Evolutionary conservation across 2,329 filamentous ascomycete genomes (phyloP), one percentile per base, ranked within the genome.

Genomic region (Pseudocercospora vitis): DNA sequence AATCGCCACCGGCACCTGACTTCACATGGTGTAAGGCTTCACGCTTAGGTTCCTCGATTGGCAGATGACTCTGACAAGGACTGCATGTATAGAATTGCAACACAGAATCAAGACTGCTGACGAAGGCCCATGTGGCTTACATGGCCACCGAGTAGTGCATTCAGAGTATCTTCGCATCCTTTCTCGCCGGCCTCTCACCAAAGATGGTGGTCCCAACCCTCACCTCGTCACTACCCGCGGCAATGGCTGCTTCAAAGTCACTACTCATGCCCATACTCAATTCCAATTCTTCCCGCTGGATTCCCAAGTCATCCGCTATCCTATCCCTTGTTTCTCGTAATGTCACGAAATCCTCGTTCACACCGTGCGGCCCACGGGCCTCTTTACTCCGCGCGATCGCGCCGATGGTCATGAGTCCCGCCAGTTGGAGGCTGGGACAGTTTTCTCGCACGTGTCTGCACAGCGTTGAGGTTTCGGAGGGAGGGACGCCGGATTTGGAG

Each of bases 221-320:
- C 4, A 99, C 91, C 78, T 97, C 91, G 63, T 83, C 80, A 73
- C 91, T 96, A 0, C 94, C 94, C 76, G 90, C 76, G 9, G 73
- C 74, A 66, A 97, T 86, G 0, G 94, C 94, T 6, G 86, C 88
- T 76, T 96, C 91, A 71, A 92, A 99, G 72, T 99, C 94, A 67
- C 89, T 85, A 69, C 91, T 96, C 94, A 99, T 99, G 5, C 92
- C 92, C 92, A 99, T 99, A 73, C 91, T 96, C 73, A 97, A 72
- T 76, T 96, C 91, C 64, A 96, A 69, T 56, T 79, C 78, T n/a
- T 76, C 73, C 12, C 77, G 69, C 12, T 76, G 69, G 33, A 83
- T 62, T 0, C 77, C 82, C 48, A 91, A 66, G 61, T 85, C 86
- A 66, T 74, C 67, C 2, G 79, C 81, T 2, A 96, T 83, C 11